Evolutionary conservation across 805 yeast genomes (phyloP), one percentile per base, ranked within the genome.

Genomic region (Candida sphagnicola): DNA sequence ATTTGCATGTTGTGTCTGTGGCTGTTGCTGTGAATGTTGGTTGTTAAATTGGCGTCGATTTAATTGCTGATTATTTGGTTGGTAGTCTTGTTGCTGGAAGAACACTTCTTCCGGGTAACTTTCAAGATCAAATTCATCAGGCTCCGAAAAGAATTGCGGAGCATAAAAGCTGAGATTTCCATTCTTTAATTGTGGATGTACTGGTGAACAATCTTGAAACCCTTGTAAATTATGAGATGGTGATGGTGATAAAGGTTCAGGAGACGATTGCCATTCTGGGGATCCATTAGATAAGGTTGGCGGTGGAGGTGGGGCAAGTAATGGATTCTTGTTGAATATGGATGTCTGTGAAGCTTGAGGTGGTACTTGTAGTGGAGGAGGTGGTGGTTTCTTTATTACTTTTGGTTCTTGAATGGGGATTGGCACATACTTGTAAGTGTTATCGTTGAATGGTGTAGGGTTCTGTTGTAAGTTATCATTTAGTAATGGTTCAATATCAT

Each of bases 141-240:
- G 49, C 34, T 67, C 73, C 4, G 69, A 59, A 43, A 65, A 67
- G 48, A 62, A 67, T 43, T 64, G 70, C 2, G 72, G 68, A 17
- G 58, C 61, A 48, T 65, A 65, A 44, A 67, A 64, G 35, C 48
- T 42, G 11, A 48, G 45, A 18, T 50, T 51, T 3, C 41, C 49
- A 30, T 47, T 41, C 18, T 44, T 38, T 37, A 49, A 34, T 35
- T 49, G 46, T n/a, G 51, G 54, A 37, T 54, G 56, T 19, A 55
- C 44, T 14, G 65, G 66, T 5, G 62, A 56, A 14, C 51, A 40
- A 34, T 43, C 49, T 31, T 34, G 42, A 36, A 28, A 34, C 5
- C 32, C 36, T 18, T 34, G 31, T 28, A 40, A 35, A 26, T 38
- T 19, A 18, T 28, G 38, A 14, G 39, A 39, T n/a, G 67, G 67